phyloP scores from a whole-genome alignment of 768 basidiomycete species.

The Amylocystis lapponica region DNA sequence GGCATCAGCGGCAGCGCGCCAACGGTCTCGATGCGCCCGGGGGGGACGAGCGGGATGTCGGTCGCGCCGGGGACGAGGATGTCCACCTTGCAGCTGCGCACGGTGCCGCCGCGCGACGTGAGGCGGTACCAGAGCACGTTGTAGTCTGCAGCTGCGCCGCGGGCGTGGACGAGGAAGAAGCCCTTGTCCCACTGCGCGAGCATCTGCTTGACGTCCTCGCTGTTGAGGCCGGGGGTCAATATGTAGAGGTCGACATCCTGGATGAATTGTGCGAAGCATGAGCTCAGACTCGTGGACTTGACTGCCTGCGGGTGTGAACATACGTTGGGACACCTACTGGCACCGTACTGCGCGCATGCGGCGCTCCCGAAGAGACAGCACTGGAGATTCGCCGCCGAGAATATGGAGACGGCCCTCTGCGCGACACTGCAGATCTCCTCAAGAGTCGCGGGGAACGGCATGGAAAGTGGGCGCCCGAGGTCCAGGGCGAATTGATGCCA shows the following conservation, averaged over 20 bases:
- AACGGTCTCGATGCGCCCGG: conserved; percentile 5
- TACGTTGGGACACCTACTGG: conserved; percentile 17
- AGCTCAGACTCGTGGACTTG: background rate
- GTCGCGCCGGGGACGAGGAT: conserved; percentile 22
- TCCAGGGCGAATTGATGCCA: too few species aligned
- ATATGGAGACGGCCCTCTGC: conserved; percentile 6
- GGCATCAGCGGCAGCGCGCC: conserved; percentile 23
- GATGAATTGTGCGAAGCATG: background rate
- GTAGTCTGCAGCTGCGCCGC: conserved; percentile 33
- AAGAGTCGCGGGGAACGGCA: background rate
- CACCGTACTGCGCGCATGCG: conserved; percentile 17
- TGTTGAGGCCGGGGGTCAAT: conserved; percentile 25
- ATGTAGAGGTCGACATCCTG: conserved; percentile 47
- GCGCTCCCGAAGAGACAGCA: conserved; percentile 21
- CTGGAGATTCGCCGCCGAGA: conserved; percentile 5
- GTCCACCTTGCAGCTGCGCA: conserved; percentile 22
- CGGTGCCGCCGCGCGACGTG: background rate
- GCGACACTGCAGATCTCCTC: conserved; percentile 13
- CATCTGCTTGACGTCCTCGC: conserved; percentile 36
- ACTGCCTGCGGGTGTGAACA: background rate
- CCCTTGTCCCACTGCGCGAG: conserved; percentile 24
- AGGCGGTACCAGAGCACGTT: conserved; percentile 36
- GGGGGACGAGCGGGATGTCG: conserved; percentile 19
- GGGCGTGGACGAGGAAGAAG: conserved; percentile 35
- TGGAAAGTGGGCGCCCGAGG: too few species aligned